Base-by-base conservation (phyloP, 192 early-diverging fungal genomes). In the Linnemannia exigua region DNA sequence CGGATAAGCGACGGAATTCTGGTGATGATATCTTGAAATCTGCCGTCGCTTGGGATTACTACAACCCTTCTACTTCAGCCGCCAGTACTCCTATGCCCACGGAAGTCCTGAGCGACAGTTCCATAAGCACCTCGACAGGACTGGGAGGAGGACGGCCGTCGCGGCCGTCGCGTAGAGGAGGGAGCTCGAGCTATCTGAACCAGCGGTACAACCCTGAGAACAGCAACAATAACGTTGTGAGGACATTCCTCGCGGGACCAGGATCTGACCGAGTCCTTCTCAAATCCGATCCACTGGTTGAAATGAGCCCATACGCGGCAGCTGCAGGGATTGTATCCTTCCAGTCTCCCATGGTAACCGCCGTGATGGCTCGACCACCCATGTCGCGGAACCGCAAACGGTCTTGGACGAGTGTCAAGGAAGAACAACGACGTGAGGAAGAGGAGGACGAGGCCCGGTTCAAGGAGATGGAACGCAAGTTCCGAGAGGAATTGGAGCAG, bases 401-500 rank as follows among this genome's bases (percentile, higher is more conserved):
- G 25, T 86, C 84, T 3, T 79, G 77, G 73, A 51, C 84, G 19
- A 80, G 70, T 20, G 63, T 76, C 25, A 50, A 74, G 3, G 81
- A 83, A 12, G 70, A 86, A 20, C 70, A 37, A 33, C 78, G 72
- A 46, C n/a, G 35, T 6, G 70, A 77, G 2, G 31, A 46, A 22
- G 52, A 72, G 33, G 41, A 75, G 1, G 83, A 79, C 2, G 77
- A 74, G 16, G 35, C 38, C 15, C 46, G 46, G 9, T 76, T 69
- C 41, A 79, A 66, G 36, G 70, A 79, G 28, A 66, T 33, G 61
- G 78, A 80, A 20, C 74, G 74, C 2, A 80, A 77, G 38, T 51
- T 80, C 8, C 78, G 70, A 0, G 78, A 86, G 52, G 84, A 86
- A 31, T 66, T 72, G 25, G 38, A 74, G n/a, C 77, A 86, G 63